Evolutionary conservation across 768 basidiomycete genomes (phyloP).

Genomic region (Leccinum longicurvipes): DNA sequence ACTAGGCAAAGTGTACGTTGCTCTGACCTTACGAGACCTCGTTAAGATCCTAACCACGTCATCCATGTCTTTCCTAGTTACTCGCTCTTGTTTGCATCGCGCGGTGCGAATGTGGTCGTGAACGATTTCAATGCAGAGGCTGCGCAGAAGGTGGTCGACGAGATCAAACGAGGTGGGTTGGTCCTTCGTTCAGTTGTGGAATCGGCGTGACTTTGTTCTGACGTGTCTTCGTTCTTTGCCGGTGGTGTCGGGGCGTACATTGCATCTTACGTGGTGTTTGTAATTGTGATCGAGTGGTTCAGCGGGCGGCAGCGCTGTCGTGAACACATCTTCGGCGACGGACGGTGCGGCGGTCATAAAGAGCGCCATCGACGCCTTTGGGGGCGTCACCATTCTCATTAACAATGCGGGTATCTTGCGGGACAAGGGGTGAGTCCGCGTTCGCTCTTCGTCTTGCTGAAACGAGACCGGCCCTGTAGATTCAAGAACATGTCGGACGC

Average conservation of each 20-base stretch:
- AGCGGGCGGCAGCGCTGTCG: constrained; percentile 86
- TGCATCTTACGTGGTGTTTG: too few relatives aligned
- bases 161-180: constrained; percentile 71
- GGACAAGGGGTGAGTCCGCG: constrained; percentile 60
- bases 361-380: constrained; percentile 82
- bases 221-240: background rate
- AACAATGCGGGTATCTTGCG: constrained; percentile 95
- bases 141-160: constrained; percentile 88
- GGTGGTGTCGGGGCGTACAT: background rate
- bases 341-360: constrained; percentile 86
- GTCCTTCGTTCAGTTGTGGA: background rate
- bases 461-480: constrained; percentile 35
- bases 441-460: background rate
- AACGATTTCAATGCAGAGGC: constrained; percentile 90
- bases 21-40: background rate
- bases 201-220: background rate
- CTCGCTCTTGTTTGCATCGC: constrained; percentile 85
- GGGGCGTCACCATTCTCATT: constrained; percentile 79
- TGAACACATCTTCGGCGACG: constrained; percentile 80
- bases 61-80: constrained; percentile 54
- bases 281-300: background rate
- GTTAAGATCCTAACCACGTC: background rate
- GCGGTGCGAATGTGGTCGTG: constrained; percentile 92
- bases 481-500: constrained; percentile 98
- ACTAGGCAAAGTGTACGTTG: constrained; percentile 80